Conservation (phyloP, 495 filamentous ascomycete species). For the Massariosphaeria phaeospora region DNA sequence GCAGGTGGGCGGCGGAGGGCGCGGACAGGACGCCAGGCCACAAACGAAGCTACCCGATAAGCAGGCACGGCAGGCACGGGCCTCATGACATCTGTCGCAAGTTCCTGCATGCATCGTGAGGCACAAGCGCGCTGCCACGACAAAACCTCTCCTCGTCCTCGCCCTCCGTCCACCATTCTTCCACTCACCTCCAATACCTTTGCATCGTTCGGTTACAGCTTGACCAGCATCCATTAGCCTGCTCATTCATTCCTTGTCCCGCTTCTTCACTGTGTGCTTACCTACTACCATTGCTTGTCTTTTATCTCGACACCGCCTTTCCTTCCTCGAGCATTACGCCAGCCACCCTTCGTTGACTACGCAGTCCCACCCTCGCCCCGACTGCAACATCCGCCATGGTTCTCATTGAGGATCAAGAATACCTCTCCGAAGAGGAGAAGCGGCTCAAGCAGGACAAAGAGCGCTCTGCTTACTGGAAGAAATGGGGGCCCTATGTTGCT, state of each 20-base stretch:
- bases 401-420: constrained; percentile 76
- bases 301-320: constrained; percentile 4
- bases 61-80: constrained; percentile 10
- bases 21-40: background rate
- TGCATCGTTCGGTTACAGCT: background rate
- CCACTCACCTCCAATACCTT: background rate
- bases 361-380: background rate
- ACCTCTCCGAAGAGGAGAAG: constrained; percentile 80
- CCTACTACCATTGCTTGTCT: background rate
- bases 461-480: constrained; percentile 85
- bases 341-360: background rate
- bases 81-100: constrained; percentile 27
- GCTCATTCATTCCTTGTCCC: constrained; percentile 9
- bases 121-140: constrained; percentile 14
- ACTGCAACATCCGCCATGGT: constrained; percentile 58
- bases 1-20: background rate
- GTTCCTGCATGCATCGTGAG: constrained; percentile 27
- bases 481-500: constrained; percentile 78
- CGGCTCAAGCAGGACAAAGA: constrained; percentile 79
- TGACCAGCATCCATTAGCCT: background rate
- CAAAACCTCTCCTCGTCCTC: constrained; percentile 3
- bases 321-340: background rate
- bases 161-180: background rate
- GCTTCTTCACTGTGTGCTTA: constrained; percentile 24
- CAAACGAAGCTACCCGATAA: constrained; percentile 7